Conservation (phyloP, 495 filamentous ascomycete species). For the Annulohypoxylon maeteangense region DNA sequence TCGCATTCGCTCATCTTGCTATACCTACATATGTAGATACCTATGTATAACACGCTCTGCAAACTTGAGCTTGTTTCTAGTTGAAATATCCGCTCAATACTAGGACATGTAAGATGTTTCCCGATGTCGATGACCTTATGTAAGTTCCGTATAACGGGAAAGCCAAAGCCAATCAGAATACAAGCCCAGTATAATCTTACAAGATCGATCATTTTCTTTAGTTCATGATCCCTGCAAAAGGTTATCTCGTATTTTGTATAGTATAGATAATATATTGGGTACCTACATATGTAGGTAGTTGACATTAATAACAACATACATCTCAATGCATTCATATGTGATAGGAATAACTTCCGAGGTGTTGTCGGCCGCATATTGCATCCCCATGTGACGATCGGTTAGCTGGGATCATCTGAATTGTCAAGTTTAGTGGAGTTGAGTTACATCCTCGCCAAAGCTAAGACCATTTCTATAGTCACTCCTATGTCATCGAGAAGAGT, state of each 20-base stretch:
- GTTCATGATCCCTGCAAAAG: neutral
- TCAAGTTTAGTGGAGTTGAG: slow-evolving; percentile 9
- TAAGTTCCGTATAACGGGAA: neutral
- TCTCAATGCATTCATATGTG: neutral
- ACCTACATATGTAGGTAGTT: neutral
- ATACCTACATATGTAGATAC: neutral
- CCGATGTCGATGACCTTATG: neutral
- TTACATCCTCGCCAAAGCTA: slow-evolving; percentile 3
- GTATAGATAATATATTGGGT: neutral
- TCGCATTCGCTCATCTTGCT: too few species aligned
- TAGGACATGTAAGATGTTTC: neutral
- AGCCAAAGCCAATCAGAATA: neutral
- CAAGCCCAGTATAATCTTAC: neutral
- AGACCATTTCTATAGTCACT: neutral
- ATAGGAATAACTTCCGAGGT: neutral
- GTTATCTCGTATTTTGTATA: neutral
- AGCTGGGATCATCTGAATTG: neutral
- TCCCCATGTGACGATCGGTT: slow-evolving; percentile 5
- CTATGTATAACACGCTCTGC: neutral
- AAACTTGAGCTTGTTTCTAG: too few species aligned
- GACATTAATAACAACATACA: neutral
- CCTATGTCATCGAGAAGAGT: neutral
- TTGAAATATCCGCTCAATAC: neutral
- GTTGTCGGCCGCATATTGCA: neutral
- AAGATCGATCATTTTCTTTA: neutral